Base-by-base conservation (phyloP, 2,329 filamentous ascomycete genomes). In the Cytospora paraplurivora region DNA sequence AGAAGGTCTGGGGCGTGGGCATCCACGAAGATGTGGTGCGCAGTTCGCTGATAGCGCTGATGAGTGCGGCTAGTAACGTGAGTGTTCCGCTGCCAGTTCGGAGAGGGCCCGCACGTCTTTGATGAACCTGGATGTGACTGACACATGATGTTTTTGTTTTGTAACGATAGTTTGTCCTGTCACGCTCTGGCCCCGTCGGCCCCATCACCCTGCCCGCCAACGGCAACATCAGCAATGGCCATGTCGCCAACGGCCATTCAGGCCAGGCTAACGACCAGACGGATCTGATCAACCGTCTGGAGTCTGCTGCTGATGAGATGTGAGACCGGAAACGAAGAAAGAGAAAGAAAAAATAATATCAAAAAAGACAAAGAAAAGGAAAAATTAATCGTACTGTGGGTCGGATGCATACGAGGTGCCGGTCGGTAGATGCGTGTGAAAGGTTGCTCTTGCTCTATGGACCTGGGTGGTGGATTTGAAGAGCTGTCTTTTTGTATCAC, bases 21-120 rank as follows among this genome's bases (percentile, higher is more conserved):
- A 91, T 97, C 70, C 92, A 97, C 74, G 89, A 94, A 74, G 94
- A 97, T 80, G 92, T 96, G 66, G 92, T 96, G 21, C 91, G 96
- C 76, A 93, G 91, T 71, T 93, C 89, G 75, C 84, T 97, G 72
- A 90, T 93, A 74, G 93, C 93, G 63, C 81, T 97, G 69, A 80
- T 97, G 74, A 90, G 89, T 69, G 93, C 93, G 56, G 93, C 93
- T 60, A 91, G 88, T 75, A 94, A 90, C 72, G 92, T 96, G 81
- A 85, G 90, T 84, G 65, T 21, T 47, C 59, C 59, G n/a, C 55
- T 61, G 59, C 53, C 53, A 61, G 51, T 55, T 34, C 59, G 53
- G 51, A 61, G 51, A 55, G 44, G 55, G 51, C 49, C 54, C 41
- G 54, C 49, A 44, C 33, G 58, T 61, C 59, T 61, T 33, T 61